phyloP scores from a whole-genome alignment of 106 monocot species.

The Hemerocallis citrina region DNA sequence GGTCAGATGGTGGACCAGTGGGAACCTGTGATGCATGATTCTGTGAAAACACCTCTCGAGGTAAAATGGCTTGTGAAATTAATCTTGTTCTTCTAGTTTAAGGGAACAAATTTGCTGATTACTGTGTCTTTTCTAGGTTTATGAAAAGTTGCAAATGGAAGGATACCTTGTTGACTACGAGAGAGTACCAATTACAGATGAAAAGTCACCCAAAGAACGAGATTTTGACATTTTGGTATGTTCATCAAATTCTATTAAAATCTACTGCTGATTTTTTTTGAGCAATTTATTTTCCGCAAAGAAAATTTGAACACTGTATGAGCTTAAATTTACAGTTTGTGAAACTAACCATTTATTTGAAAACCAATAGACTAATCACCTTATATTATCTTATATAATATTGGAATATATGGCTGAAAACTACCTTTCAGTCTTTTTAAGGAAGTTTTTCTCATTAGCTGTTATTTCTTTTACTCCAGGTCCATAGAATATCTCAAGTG shows the following conservation, averaged over 20 bases:
- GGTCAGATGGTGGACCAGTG: slow-evolving; percentile 99
- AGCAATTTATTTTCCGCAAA: background rate
- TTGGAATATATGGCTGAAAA: no score
- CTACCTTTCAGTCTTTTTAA: background rate
- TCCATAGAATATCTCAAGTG: slow-evolving; percentile 69
- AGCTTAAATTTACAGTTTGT: no score
- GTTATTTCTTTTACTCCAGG: slow-evolving; percentile 31
- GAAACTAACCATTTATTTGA: no score
- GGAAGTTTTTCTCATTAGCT: background rate
- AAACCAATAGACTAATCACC: no score
- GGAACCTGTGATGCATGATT: slow-evolving; percentile 59
- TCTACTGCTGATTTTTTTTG: background rate
- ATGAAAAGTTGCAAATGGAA: slow-evolving; percentile 83
- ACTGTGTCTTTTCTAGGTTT: slow-evolving; percentile 58
- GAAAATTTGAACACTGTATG: no score
- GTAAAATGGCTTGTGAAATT: slow-evolving; percentile 19
- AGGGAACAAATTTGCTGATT: slow-evolving; percentile 6
- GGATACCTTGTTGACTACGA: slow-evolving; percentile 97
- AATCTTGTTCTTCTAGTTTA: background rate
- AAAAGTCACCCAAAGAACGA: slow-evolving; percentile 89
- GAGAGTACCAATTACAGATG: slow-evolving; percentile 96
- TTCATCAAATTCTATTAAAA: background rate
- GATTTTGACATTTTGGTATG: slow-evolving; percentile 97
- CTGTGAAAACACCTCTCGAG: slow-evolving; percentile 91
- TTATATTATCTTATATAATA: no score